Base-by-base conservation (phyloP, 805 yeast species). In the Teunomyces gatunensis region DNA sequence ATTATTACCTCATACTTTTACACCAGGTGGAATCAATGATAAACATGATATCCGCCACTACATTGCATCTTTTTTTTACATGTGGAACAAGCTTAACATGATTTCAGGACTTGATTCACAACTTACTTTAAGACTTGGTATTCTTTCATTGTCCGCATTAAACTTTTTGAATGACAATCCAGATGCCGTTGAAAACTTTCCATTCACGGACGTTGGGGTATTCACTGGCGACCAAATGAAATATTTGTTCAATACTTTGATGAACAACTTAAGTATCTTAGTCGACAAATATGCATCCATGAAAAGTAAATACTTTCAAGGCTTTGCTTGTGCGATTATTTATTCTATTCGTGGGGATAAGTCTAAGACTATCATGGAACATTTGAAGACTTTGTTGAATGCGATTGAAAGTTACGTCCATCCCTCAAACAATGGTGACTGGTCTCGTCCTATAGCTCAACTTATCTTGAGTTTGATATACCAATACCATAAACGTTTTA, bases 351-450 rank as follows among this genome's bases (percentile, higher is more conserved):
- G 77, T 15, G 85, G 88, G 0, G 65, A 74, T 3, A 55, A 61
- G 32, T 69, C 74, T 0, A 54, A 68, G 10, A 75, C 64, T 1
- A 73, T 83, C 18, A 61, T 85, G 54, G 79, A 73, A 13, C 70
- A 76, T 42, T 57, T 91, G 4, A 69, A 71, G 18, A 74, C 81
- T 0, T 68, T 87, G 23, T 55, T 86, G n/a, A 81, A 82, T 46
- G 81, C 96, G 0, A 71, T 90, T 5, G 85, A 80, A 51, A 87
- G 96, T 15, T 88, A 85, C 65, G 84, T 83, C 3, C 97, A 94
- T 63, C 99, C 99, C 5, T 90, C 98, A 0, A 91, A 91, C 62
- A 65, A 75, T n/a, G 98, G 97, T 0, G 76, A 77, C n/a, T 91
- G 98, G 97, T 79, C 96, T 0, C 65, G 77, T 23, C 70, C 84